A percentile compares a stretch with the other conserved stretches of the same genome.
phyloP scores from a whole-genome alignment of 257 asterid species.

The Lycium ferocissimum region DNA sequence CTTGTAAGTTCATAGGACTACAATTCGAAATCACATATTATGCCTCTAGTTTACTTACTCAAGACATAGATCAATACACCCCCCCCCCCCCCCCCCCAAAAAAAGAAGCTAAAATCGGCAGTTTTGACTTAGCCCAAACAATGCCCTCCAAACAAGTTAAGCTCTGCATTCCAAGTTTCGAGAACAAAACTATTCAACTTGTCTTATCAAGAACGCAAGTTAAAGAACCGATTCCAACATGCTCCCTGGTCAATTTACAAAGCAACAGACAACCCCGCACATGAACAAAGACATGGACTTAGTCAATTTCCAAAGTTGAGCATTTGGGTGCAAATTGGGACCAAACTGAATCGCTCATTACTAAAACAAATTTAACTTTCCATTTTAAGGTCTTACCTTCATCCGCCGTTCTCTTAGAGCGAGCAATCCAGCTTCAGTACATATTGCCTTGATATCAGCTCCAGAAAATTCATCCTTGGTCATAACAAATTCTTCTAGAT shows the following conservation, averaged over 20 bases:
- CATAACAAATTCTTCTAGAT: slow-evolving; percentile 94
- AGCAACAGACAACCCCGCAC: not conserved
- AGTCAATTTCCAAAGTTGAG: not conserved
- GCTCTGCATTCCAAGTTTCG: not conserved
- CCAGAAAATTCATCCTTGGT: slow-evolving; percentile 94
- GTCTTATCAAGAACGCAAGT: not conserved
- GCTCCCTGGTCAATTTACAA: not conserved
- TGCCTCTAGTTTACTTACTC: not conserved
- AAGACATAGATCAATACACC: not conserved
- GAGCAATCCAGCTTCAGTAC: slow-evolving; percentile 95
- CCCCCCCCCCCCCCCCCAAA: too few species aligned
- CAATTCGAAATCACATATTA: not conserved
- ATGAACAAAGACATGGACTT: not conserved
- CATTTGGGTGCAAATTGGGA: slow-evolving; percentile 6
- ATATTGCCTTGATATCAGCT: slow-evolving; percentile 94
- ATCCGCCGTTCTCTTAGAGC: slow-evolving; percentile 92
- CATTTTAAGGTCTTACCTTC: slow-evolving; percentile 61
- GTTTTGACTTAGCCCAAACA: not conserved
- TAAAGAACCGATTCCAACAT: not conserved
- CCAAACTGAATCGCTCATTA: not conserved
- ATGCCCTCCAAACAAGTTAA: not conserved
- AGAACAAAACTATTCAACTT: not conserved
- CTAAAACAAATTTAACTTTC: not conserved
- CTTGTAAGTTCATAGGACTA: not conserved
- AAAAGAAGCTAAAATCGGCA: not conserved